Conservation (phyloP, 805 yeast genomes). For the Candida yuanshanica region DNA sequence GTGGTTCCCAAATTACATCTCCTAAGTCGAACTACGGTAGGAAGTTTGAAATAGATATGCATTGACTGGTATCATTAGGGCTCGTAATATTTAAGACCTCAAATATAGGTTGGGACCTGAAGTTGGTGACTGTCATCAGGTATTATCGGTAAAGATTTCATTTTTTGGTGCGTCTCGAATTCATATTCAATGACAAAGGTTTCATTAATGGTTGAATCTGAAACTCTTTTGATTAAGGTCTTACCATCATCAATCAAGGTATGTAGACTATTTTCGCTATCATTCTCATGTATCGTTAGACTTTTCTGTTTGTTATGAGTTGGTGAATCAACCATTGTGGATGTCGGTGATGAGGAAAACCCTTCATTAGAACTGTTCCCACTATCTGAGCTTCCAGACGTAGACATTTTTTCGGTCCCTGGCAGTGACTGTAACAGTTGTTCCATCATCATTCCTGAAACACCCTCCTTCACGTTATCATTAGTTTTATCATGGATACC, state of each 20-base stretch:
- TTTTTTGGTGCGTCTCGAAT: neutral
- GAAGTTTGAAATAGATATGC: too few relatives aligned
- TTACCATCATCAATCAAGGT: constrained; percentile 16
- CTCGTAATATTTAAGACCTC: too few relatives aligned
- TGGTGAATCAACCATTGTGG: constrained; percentile 12
- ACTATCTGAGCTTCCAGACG: constrained; percentile 5
- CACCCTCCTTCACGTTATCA: constrained; percentile 18
- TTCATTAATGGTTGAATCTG: neutral
- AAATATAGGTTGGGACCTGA: neutral
- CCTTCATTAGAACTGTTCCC: constrained; percentile 10
- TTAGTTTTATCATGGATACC: constrained; percentile 44
- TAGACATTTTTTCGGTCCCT: neutral
- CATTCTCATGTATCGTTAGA: constrained; percentile 13
- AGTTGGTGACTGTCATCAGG: neutral
- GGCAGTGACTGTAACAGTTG: constrained; percentile 17
- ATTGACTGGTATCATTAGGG: too few relatives aligned
- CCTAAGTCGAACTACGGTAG: too few relatives aligned
- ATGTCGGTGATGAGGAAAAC: constrained; percentile 4
- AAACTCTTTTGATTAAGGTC: neutral
- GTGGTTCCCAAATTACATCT: too few relatives aligned
- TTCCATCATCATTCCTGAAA: constrained; percentile 17
- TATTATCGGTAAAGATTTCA: neutral
- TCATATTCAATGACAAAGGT: constrained; percentile 13
- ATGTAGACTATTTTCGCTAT: constrained; percentile 14
- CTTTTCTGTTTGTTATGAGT: constrained; percentile 9